Base-by-base conservation (phyloP, 2,329 filamentous ascomycete genomes). In the Botrytis deweyae region DNA sequence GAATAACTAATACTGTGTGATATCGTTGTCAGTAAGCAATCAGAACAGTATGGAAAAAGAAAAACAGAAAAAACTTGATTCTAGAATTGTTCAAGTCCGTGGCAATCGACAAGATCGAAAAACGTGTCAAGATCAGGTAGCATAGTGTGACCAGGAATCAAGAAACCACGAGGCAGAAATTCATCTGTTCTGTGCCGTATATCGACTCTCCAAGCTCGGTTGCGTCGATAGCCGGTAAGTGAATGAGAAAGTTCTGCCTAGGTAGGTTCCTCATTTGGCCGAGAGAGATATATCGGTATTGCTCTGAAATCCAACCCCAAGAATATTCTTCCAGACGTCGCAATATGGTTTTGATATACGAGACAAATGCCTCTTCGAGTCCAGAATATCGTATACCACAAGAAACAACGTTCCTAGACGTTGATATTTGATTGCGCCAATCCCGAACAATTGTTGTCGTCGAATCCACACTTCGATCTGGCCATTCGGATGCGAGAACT, bases 371-470 rank as follows among this genome's bases (percentile, higher is more conserved):
- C 49, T 58, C 14, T 2, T 22, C 20, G 38, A 42, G 25, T 55
- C 36, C 18, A 44, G 18, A 59, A n/a, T 7, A 33, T 33, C 33
- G 36, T 33, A 44, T 20, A 25, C 4, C 22, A n/a, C 25, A 44
- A 58, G 25, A 20, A 58, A 42, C n/a, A 52, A 58, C 12, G 22
- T 42, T 68, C 55, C 33, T 52, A 18, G 10, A 69, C 42, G 38
- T 58, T 33, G 66, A 29, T 25, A 18, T 58, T 69, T 20, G 40
- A 40, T 38, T 49, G 44, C 42, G 42, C 69, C 40, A 63, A 49
- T 22, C 42, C 22, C 16, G 42, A 59, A 68, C 42, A 42, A 59
- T 72, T 67, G 49, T 46, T 68, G 63, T 58, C 29, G 70, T 69
- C 20, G n/a, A 69, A 25, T 69, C 25, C 49, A 58, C 36, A 38